These are phyloP conservation scores for Pseudopithomyces chartarum DNA, from an alignment of 2,329 filamentous ascomycete genomes.

Conservation along the genomic window DNA sequence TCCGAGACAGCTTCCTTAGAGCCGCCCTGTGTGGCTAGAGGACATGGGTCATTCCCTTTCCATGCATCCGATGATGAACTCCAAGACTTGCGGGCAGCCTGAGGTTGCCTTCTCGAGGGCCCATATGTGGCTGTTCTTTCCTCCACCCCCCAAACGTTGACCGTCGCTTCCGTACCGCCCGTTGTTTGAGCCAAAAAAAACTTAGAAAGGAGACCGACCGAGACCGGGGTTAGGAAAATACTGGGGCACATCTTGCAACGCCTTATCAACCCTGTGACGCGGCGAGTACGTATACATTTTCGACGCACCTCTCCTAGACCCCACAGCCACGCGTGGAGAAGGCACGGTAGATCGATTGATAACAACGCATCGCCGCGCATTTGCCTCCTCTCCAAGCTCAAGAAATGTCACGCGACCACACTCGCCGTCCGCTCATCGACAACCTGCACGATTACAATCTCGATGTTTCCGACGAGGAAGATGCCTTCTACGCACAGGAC, in stretches of 20 bases:
- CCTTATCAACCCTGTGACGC: neutral
- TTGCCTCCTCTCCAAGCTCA: neutral
- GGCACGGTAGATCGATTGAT: too few relatives aligned
- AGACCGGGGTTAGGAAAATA: neutral
- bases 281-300: too few relatives aligned
- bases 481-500: slow-evolving; percentile 42
- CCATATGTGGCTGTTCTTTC: neutral
- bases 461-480: slow-evolving; percentile 48
- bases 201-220: neutral
- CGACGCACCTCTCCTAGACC: neutral
- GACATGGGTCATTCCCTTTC: slow-evolving; percentile 4
- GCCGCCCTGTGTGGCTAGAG: slow-evolving; percentile 2
- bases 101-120: neutral
- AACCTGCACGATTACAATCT: slow-evolving; percentile 33
- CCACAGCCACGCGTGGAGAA: neutral
- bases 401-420: slow-evolving; percentile 19
- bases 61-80: neutral
- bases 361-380: neutral
- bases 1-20: neutral
- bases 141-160: neutral
- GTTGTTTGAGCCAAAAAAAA: neutral
- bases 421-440: slow-evolving; percentile 35
- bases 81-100: neutral
- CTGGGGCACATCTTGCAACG: too few relatives aligned
- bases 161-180: neutral